phyloP scores from a whole-genome alignment of 768 basidiomycete species.

The Pholiota conissans region DNA sequence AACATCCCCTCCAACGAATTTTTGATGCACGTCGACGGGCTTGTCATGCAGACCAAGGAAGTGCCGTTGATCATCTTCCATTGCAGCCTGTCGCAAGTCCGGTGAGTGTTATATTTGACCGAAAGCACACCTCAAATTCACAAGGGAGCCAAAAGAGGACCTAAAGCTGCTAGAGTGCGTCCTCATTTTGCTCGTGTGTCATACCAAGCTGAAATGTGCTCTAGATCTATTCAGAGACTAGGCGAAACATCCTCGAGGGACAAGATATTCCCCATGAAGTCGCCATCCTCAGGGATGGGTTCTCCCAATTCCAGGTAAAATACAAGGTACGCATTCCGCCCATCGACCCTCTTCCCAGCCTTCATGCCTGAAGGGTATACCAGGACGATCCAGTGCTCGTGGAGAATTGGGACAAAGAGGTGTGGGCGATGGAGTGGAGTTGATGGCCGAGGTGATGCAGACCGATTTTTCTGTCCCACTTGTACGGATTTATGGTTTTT shows the following conservation, averaged over 20 bases:
- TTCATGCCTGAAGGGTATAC: not conserved
- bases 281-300: constrained; percentile 70
- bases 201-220: constrained; percentile 7
- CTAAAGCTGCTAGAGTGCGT: constrained; percentile 72
- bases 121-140: not conserved
- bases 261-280: constrained; percentile 53
- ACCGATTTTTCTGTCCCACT: not conserved
- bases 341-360: not conserved
- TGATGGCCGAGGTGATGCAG: constrained; percentile 6
- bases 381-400: constrained; percentile 69
- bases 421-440: constrained; percentile 50
- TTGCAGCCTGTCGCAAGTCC: constrained; percentile 72
- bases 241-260: constrained; percentile 44
- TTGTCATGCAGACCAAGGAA: constrained; percentile 61
- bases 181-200: not conserved
- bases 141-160: constrained; percentile 56
- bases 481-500: not conserved
- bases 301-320: constrained; percentile 65
- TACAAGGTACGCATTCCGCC: constrained; percentile 51
- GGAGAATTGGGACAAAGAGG: constrained; percentile 72
- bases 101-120: constrained; percentile 44
- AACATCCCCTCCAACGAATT: constrained; percentile 67
- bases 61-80: constrained; percentile 74
- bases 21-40: constrained; percentile 50
- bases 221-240: constrained; percentile 71